Evolutionary conservation across 257 asterid genomes (phyloP), one percentile per base, ranked within the genome.

Genomic region (Galeopsis tetrahit): DNA sequence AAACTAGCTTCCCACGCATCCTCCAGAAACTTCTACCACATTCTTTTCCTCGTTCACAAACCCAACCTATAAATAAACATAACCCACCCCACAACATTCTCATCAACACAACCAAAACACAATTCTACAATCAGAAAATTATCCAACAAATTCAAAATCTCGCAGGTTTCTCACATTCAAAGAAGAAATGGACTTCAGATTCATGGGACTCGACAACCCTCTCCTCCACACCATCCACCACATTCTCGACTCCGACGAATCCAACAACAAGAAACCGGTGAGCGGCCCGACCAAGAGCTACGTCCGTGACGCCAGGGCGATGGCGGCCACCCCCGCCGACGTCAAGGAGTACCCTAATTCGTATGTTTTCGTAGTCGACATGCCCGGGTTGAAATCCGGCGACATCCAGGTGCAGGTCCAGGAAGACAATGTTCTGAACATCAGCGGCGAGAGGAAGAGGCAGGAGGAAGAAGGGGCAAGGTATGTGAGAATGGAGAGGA

Each of bases 301-400:
- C 70, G 87, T 81, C 28, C 97, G 91, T 17, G 97, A 88, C 69
- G 90, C 93, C 32, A 81, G 72, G 61, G 97, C 97, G 2, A 88
- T 88, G 93, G 92, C 90, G 6, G 87, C 93, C 0, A 90, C 97
- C 0, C 94, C 97, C 0, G 97, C 97, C 0, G 97, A 91, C 53
- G 81, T 89, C 42, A 85, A 85, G 66, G 97, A 91, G 66, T 81
- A 73, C 62, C 86, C 88, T 0, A 78, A 63, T 28, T 83, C 94
- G 0, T 91, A 83, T 62, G 87, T 80, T 4, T 91, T 89, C 60
- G 75, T 89, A 6, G 66, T 91, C 69, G 97, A 89, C 63, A 91
- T 89, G 97, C 97, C 97, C 4, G 96, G 97, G 32, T 8, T 91
- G 58, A 91, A 87, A 56, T 83, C 89, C 0, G 90, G 89, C 5